These are phyloP conservation scores for Leccinum sublutescens DNA, from an alignment of 768 basidiomycete species.

Conservation along the genomic window DNA sequence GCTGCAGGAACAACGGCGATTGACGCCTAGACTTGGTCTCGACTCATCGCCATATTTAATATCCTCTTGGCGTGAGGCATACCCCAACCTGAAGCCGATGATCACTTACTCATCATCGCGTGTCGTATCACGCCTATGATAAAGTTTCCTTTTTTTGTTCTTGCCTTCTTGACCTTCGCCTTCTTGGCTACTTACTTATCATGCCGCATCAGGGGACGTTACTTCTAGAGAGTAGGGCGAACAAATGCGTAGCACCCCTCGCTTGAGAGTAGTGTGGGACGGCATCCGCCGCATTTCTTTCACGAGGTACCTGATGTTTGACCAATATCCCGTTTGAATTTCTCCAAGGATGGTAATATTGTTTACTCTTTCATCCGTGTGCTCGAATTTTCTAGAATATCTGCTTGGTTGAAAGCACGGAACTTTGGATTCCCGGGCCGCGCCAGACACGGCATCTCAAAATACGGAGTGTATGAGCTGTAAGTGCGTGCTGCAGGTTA, in stretches of 20 bases:
- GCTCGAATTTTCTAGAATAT: constrained; percentile 2
- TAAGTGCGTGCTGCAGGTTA: not conserved
- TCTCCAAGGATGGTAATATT: constrained; percentile 6
- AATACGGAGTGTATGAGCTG: not conserved
- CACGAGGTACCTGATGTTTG: constrained; percentile 7
- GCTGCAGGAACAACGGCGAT: constrained; percentile 23
- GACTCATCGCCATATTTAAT: not conserved
- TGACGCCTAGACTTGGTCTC: constrained; percentile 12
- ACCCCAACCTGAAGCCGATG: constrained; percentile 1
- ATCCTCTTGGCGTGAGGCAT: constrained; percentile 1
- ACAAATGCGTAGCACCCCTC: constrained; percentile 3
- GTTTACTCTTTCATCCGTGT: not conserved
- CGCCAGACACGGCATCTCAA: not conserved
- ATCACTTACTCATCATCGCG: constrained; percentile 1
- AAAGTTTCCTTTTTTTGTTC: constrained; percentile 10
- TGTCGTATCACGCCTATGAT: constrained; percentile 5
- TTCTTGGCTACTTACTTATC: constrained; percentile 14
- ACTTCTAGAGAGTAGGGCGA: constrained; percentile 9
- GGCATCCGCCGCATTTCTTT: constrained; percentile 6
- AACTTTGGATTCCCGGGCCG: not conserved
- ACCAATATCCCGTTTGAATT: constrained; percentile 2
- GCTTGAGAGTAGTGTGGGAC: not conserved
- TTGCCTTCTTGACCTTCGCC: not conserved
- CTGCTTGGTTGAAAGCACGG: not conserved
- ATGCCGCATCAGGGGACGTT: constrained; percentile 9